phyloP scores from a whole-genome alignment of 495 filamentous ascomycete species.

The Xylaria grammica region DNA sequence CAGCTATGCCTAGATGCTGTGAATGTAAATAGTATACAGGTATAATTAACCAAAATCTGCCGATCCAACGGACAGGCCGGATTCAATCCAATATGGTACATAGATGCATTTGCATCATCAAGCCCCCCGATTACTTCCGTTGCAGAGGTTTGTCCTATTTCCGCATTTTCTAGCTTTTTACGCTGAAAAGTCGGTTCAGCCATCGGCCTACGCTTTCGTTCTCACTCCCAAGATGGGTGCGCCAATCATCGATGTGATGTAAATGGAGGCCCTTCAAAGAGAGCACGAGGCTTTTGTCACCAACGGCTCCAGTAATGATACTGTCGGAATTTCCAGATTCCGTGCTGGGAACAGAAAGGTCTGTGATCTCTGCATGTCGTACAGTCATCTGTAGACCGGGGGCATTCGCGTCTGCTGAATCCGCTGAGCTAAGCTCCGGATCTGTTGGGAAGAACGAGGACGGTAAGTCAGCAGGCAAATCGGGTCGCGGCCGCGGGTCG shows the following conservation, averaged over 20 bases:
- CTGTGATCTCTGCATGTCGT: conserved; percentile 48
- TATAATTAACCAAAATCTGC: not conserved
- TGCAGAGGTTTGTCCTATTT: not conserved
- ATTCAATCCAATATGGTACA: not conserved
- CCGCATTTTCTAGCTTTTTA: not conserved
- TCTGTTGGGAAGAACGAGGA: conserved; percentile 26
- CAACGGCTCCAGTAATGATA: not conserved
- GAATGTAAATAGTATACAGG: conserved; percentile 1
- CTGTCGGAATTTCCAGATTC: not conserved
- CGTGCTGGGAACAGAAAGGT: conserved; percentile 8
- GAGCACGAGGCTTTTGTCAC: conserved; percentile 22
- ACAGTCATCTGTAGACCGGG: conserved; percentile 34
- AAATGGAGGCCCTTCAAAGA: conserved; percentile 38
- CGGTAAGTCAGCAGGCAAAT: conserved; percentile 43
- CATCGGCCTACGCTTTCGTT: conserved; percentile 34
- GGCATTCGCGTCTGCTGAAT: not conserved
- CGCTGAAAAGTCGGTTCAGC: conserved; percentile 47
- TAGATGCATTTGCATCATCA: not conserved
- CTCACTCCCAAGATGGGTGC: conserved; percentile 15
- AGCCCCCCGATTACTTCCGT: not conserved
- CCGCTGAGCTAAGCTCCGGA: not conserved
- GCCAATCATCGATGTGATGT: conserved; percentile 51
- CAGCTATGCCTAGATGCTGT: not conserved
- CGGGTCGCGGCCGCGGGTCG: conserved; percentile 58
- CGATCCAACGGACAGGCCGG: not conserved